A percentile compares a stretch with the other conserved stretches of the same genome.
phyloP scores from a whole-genome alignment of 2,329 filamentous ascomycete genomes.

The Trichophaea hybrida region DNA sequence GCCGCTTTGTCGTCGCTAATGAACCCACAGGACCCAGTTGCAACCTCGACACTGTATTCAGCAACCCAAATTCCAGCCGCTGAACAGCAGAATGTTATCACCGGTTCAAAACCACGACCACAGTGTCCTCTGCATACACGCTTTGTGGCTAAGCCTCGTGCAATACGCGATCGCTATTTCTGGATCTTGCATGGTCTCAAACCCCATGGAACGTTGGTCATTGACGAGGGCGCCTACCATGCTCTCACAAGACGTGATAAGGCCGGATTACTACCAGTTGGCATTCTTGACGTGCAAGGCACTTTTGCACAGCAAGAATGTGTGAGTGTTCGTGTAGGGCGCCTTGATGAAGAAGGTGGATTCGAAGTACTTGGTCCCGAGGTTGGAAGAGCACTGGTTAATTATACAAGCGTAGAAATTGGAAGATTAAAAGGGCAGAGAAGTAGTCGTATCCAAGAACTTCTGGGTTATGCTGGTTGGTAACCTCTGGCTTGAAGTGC shows the following conservation, averaged over 20 bases:
- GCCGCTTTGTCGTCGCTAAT: constrained; percentile 6
- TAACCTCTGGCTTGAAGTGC: neutral
- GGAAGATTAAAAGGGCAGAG: constrained; percentile 67
- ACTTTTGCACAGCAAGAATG: constrained; percentile 85
- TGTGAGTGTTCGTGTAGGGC: constrained; percentile 70
- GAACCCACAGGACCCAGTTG: constrained; percentile 15
- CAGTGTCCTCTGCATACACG: constrained; percentile 63
- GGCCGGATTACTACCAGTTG: constrained; percentile 75
- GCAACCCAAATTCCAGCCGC: constrained; percentile 18
- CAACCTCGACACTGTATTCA: constrained; percentile 19
- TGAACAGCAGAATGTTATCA: constrained; percentile 6
- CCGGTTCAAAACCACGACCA: constrained; percentile 13
- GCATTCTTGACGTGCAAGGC: constrained; percentile 80
- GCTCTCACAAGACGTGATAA: constrained; percentile 56
- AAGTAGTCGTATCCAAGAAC: constrained; percentile 62
- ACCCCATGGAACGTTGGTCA: constrained; percentile 81
- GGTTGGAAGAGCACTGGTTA: constrained; percentile 77
- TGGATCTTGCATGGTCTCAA: constrained; percentile 89
- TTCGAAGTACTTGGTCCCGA: constrained; percentile 47
- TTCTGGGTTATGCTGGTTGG: constrained; percentile 65
- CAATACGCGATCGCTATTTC: constrained; percentile 87
- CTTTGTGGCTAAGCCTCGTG: constrained; percentile 70
- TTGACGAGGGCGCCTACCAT: constrained; percentile 74
- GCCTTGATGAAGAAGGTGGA: constrained; percentile 31
- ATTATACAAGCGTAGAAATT: constrained; percentile 82